A percentile compares a stretch with the other conserved stretches of the same genome.
Conservation (phyloP, 176 grass and related monocot genomes). For the Eleusine indica region DNA sequence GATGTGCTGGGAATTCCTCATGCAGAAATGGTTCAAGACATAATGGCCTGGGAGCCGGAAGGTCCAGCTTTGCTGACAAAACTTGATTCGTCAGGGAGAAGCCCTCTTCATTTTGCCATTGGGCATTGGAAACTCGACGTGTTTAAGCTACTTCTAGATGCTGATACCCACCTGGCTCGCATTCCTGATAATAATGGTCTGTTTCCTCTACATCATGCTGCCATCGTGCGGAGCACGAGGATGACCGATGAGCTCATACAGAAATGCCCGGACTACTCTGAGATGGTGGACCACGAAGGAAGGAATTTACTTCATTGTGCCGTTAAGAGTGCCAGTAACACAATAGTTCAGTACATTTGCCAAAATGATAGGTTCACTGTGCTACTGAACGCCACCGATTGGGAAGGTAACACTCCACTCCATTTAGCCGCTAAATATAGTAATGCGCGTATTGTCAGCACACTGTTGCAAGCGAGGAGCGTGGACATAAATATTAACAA, state of each 20-base stretch:
- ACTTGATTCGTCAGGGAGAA: conserved; percentile 41
- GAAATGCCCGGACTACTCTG: background rate
- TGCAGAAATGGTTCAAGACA: conserved; percentile 19
- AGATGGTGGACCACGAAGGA: conserved; percentile 33
- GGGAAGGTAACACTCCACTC: conserved; percentile 45
- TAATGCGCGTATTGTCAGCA: background rate
- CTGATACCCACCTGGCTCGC: background rate
- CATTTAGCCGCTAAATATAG: conserved; percentile 37
- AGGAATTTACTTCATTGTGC: conserved; percentile 50
- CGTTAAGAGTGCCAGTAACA: background rate
- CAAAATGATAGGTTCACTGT: background rate
- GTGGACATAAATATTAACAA: conserved; percentile 4
- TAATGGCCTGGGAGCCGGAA: conserved; percentile 6
- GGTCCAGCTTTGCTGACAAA: background rate
- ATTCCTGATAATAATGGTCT: conserved; percentile 23
- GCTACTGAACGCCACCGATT: conserved; percentile 29
- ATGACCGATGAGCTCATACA: conserved; percentile 13
- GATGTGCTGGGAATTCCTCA: too few species aligned
- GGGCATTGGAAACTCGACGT: background rate
- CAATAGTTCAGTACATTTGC: background rate
- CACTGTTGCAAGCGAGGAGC: background rate
- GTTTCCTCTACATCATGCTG: conserved; percentile 46
- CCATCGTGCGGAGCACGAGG: background rate
- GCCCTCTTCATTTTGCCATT: conserved; percentile 47
- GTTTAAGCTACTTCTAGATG: conserved; percentile 7